Conservation (phyloP, 2,329 filamentous ascomycete genomes). For the Botrytis porri region DNA sequence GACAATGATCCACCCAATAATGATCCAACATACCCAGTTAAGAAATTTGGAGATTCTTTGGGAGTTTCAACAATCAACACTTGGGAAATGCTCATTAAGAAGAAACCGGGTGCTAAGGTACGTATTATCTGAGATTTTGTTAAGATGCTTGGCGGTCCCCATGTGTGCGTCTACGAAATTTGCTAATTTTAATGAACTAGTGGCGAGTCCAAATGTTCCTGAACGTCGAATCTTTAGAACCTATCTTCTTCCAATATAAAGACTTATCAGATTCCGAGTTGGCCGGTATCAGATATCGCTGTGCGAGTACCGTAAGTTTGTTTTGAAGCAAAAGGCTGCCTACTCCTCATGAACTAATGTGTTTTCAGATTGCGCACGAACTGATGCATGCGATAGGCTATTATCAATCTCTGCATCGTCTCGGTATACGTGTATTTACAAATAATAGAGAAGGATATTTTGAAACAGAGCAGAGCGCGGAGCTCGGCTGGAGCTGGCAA, state of each 20-base stretch:
- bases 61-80: not conserved
- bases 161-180: not conserved
- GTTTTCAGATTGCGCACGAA: not conserved
- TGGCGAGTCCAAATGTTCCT: conserved; percentile 3
- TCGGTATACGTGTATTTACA: not conserved
- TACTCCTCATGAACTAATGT: not conserved
- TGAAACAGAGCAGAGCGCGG: not conserved
- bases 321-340: not conserved
- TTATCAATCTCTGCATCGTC: conserved; percentile 8
- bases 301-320: conserved; percentile 1
- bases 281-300: not conserved
- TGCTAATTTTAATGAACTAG: not conserved
- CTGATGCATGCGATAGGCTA: conserved; percentile 8
- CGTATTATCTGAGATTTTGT: too few relatives aligned
- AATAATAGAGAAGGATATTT: conserved; percentile 5
- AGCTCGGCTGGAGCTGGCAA: conserved; percentile 15
- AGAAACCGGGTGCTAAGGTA: not conserved
- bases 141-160: not conserved
- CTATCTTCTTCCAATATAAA: not conserved
- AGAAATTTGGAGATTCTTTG: not conserved
- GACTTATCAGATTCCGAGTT: not conserved
- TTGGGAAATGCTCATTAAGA: not conserved
- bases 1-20: not conserved
- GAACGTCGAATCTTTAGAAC: not conserved
- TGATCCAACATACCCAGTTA: not conserved